A percentile compares a stretch with the other conserved stretches of the same genome.
Evolutionary conservation across 352 stramenopile species (phyloP).

Genomic region (Phytophthora cactorum): DNA sequence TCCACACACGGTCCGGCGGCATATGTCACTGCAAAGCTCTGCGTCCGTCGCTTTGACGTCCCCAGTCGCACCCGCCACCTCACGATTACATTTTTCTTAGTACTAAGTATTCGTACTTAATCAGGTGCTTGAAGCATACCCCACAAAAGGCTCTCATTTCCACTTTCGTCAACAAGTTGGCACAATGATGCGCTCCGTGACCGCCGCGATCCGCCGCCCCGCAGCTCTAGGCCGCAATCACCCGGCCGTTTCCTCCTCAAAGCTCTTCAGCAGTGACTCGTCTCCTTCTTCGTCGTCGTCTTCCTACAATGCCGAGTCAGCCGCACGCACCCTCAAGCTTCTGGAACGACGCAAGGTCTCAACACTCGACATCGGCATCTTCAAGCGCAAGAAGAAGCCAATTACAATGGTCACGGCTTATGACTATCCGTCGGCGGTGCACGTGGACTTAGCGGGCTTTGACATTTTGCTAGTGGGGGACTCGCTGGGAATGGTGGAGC

Average conservation of each 20-base stretch:
- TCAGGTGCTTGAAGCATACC: constrained; percentile 1
- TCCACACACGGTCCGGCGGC: neutral
- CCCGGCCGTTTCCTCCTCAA: constrained; percentile 1
- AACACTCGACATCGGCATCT: constrained; percentile 83
- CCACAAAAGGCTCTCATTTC: constrained; percentile 1
- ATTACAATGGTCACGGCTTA: constrained; percentile 99
- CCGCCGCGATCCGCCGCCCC: constrained; percentile 11
- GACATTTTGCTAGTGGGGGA: constrained; percentile 98
- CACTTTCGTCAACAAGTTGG: constrained; percentile 7
- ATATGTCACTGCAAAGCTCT: constrained; percentile 16
- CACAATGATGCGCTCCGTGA: constrained; percentile 21
- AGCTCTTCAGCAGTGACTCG: constrained; percentile 19
- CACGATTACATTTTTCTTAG: too few relatives aligned
- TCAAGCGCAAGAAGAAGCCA: constrained; percentile 94
- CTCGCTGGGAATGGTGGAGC: constrained; percentile 98
- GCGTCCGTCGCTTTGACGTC: constrained; percentile 11
- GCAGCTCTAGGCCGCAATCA: constrained; percentile 2
- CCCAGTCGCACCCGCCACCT: neutral
- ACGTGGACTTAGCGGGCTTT: constrained; percentile 98
- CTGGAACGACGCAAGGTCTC: constrained; percentile 87
- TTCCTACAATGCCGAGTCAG: constrained; percentile 53
- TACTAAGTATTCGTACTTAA: constrained; percentile 21
- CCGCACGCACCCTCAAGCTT: constrained; percentile 81
- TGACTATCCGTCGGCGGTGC: constrained; percentile 96
- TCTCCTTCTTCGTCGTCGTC: constrained; percentile 8